These are phyloP conservation scores for Trichoderma semiorbis DNA, from an alignment of 2,329 filamentous ascomycete genomes.

Conservation along the genomic window DNA sequence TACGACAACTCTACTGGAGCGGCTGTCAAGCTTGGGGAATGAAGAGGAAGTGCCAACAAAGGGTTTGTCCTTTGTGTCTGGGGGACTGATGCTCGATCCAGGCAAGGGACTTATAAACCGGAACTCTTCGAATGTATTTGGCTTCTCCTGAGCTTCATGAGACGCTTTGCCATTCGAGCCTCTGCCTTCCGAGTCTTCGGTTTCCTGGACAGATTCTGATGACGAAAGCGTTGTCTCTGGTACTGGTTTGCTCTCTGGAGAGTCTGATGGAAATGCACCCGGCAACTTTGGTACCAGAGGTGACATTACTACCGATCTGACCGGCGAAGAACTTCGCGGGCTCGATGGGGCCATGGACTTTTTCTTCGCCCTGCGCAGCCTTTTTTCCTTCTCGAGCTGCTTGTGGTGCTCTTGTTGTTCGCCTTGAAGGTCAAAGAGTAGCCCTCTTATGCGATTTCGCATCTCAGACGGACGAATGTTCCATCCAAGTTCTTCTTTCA, in stretches of 20 bases:
- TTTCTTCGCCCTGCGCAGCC: slow-evolving; percentile 28
- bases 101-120: not conserved
- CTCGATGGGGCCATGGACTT: slow-evolving; percentile 10
- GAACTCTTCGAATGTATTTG: not conserved
- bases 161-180: not conserved
- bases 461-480: slow-evolving; percentile 57
- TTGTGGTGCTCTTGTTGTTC: slow-evolving; percentile 51
- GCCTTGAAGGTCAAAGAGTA: slow-evolving; percentile 61
- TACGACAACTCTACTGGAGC: slow-evolving; percentile 4
- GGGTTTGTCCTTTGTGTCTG: not conserved
- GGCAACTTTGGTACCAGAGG: slow-evolving; percentile 11
- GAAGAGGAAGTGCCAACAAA: not conserved
- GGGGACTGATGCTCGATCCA: not conserved
- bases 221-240: not conserved
- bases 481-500: slow-evolving; percentile 50
- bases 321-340: slow-evolving; percentile 9
- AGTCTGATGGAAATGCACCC: slow-evolving; percentile 14
- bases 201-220: not conserved
- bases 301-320: not conserved
- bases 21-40: not conserved
- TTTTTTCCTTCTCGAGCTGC: slow-evolving; percentile 36
- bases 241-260: not conserved
- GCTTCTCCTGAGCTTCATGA: not conserved
- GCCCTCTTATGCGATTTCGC: slow-evolving; percentile 61
- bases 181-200: not conserved